phyloP scores from a whole-genome alignment of 2,329 filamentous ascomycete genomes.

The Trichoderma polysporum region DNA sequence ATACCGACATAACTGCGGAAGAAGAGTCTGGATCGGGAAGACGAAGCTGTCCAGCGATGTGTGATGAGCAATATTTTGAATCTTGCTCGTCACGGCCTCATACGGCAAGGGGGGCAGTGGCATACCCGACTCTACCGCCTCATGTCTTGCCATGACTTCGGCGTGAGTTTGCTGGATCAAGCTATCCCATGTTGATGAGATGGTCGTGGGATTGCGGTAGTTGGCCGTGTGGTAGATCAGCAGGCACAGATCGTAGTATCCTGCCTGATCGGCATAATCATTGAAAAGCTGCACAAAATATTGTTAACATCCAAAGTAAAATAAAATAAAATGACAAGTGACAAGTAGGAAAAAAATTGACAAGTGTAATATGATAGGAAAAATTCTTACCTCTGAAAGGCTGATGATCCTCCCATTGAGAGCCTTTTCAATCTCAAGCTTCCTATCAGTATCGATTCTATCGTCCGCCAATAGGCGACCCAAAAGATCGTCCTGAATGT shows the following conservation, averaged over 20 bases:
- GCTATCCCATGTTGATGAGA: conserved; percentile 79
- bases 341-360: background rate
- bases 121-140: conserved; percentile 42
- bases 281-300: conserved; percentile 72
- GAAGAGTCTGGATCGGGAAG: conserved; percentile 61
- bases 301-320: conserved; percentile 25
- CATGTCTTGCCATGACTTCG: conserved; percentile 47
- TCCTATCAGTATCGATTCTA: conserved; percentile 64
- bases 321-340: background rate
- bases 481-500: conserved; percentile 90
- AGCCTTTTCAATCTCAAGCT: conserved; percentile 61
- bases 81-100: conserved; percentile 64
- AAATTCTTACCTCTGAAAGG: conserved; percentile 68
- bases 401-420: conserved; percentile 77
- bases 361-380: no score
- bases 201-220: conserved; percentile 82
- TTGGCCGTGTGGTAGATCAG: conserved; percentile 91
- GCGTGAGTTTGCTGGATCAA: conserved; percentile 72
- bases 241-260: conserved; percentile 91
- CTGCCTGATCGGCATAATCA: conserved; percentile 82
- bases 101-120: conserved; percentile 58
- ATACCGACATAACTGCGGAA: conserved; percentile 64
- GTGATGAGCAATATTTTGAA: conserved; percentile 64
- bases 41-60: conserved; percentile 65
- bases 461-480: conserved; percentile 72